Percentiles rank a stretch among this genome's conserved stretches.
Evolutionary conservation across 768 basidiomycete species (phyloP).

Genomic region (Termitomyces titanicus): DNA sequence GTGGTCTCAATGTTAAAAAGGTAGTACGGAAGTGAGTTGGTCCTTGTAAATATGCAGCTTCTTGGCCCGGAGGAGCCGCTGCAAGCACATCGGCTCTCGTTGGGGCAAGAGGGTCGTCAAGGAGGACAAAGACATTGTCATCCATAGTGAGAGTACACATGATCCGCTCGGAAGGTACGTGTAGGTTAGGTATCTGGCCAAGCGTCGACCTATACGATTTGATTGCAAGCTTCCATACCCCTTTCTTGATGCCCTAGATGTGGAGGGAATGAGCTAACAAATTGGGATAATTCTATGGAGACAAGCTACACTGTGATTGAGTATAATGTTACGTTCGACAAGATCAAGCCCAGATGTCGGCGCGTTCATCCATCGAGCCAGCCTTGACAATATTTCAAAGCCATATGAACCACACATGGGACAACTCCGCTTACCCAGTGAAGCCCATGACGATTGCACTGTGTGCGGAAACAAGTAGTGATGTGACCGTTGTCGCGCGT

Average conservation of each 20-base stretch:
- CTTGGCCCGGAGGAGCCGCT: constrained; percentile 39
- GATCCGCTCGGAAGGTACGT: constrained; percentile 55
- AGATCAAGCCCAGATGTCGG: constrained; percentile 67
- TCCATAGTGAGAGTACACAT: constrained; percentile 80
- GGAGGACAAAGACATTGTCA: constrained; percentile 73
- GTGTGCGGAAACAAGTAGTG: neutral
- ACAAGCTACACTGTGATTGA: constrained; percentile 61
- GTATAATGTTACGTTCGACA: constrained; percentile 62
- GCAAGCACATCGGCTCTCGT: constrained; percentile 57
- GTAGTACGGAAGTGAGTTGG: constrained; percentile 73
- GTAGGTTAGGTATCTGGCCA: constrained; percentile 46
- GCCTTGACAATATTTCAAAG: constrained; percentile 33
- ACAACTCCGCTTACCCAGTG: constrained; percentile 53
- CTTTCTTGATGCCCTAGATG: constrained; percentile 51
- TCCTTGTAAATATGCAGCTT: constrained; percentile 38
- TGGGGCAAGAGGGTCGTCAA: constrained; percentile 75
- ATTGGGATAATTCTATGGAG: neutral
- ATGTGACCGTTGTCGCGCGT: constrained; percentile 2
- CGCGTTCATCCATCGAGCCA: constrained; percentile 84
- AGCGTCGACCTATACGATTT: constrained; percentile 76
- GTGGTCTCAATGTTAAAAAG: constrained; percentile 71
- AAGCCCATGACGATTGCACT: constrained; percentile 47
- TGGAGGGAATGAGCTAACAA: neutral
- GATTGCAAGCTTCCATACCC: constrained; percentile 68
- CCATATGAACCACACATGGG: neutral